Conservation (phyloP, 2,329 filamentous ascomycete genomes). For the Thelonectria olida region DNA sequence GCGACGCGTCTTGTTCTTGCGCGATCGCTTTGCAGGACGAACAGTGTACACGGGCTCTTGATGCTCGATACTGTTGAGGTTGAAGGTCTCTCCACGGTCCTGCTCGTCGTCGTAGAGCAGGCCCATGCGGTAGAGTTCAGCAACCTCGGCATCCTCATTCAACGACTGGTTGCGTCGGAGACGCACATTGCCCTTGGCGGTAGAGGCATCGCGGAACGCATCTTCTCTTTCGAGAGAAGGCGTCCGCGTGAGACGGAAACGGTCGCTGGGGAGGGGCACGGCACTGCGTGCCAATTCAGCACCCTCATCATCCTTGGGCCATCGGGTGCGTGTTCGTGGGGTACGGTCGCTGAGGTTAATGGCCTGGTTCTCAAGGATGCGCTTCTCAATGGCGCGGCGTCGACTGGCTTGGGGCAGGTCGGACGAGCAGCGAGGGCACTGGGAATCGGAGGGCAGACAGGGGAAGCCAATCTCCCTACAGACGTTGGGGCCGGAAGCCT, state of each 20-base stretch:
- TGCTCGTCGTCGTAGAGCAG: constrained; percentile 56
- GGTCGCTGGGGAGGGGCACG: constrained; percentile 50
- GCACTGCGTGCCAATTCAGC: constrained; percentile 47
- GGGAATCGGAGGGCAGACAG: constrained; percentile 25
- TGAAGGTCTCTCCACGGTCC: constrained; percentile 46
- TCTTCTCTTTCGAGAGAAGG: constrained; percentile 58
- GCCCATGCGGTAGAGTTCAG: constrained; percentile 55
- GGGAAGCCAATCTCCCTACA: constrained; percentile 35
- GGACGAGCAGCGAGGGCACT: constrained; percentile 25
- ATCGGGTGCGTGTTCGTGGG: constrained; percentile 26
- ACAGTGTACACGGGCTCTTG: constrained; percentile 51
- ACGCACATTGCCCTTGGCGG: constrained; percentile 45
- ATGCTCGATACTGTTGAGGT: constrained; percentile 50
- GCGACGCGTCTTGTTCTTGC: constrained; percentile 37
- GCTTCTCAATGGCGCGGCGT: not conserved
- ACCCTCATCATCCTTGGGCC: constrained; percentile 43
- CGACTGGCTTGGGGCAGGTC: not conserved
- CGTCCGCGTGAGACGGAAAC: constrained; percentile 43
- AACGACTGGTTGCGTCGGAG: constrained; percentile 33
- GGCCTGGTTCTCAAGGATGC: not conserved
- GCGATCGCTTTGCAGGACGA: constrained; percentile 46
- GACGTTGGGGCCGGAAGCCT: constrained; percentile 24
- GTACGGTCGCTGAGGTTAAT: constrained; percentile 18
- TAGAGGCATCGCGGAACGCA: constrained; percentile 55
- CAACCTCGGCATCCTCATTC: constrained; percentile 48